Percentiles rank a stretch among this genome's conserved stretches.
Evolutionary conservation across 306 rosid species (phyloP).

Genomic region (Lotus japonicus): DNA sequence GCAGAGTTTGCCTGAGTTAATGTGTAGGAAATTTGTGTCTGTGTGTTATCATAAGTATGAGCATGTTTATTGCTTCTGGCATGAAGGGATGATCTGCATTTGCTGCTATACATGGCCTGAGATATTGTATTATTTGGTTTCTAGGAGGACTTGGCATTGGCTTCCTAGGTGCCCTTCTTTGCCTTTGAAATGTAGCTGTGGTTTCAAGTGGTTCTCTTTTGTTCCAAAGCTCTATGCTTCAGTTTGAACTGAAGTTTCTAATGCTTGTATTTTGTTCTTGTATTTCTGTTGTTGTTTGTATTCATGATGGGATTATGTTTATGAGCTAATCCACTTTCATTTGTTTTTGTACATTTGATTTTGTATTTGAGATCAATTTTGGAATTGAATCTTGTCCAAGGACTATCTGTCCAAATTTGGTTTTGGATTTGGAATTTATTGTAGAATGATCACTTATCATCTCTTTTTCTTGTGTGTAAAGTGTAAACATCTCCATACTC

Average conservation of each 20-base stretch:
- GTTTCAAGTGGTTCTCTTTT: conserved; percentile 86
- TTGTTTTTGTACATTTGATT: background rate
- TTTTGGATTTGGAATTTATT: too few relatives aligned
- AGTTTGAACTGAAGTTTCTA: background rate
- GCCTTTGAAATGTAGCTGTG: conserved; percentile 76
- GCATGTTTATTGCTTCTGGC: conserved; percentile 90
- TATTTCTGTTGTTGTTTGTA: background rate
- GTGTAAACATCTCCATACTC: background rate
- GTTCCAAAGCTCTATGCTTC: conserved; percentile 60
- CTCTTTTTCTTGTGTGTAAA: background rate
- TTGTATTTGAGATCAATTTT: conserved; percentile 1
- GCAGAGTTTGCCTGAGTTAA: conserved; percentile 63
- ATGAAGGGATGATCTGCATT: conserved; percentile 76
- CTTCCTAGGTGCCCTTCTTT: conserved; percentile 70
- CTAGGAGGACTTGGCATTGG: conserved; percentile 92
- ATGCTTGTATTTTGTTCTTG: background rate
- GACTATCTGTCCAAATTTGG: too few relatives aligned
- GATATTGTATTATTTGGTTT: conserved; percentile 65
- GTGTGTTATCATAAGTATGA: conserved; percentile 92
- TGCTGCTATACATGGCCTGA: conserved; percentile 95
- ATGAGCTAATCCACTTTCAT: background rate
- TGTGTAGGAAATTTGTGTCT: conserved; percentile 64
- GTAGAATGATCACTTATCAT: background rate
- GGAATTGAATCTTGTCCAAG: background rate
- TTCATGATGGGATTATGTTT: background rate